A percentile compares a stretch with the other conserved stretches of the same genome.
Evolutionary conservation across 108 stramenopile genomes (phyloP).

Genomic region (Epithemia pelagica): DNA sequence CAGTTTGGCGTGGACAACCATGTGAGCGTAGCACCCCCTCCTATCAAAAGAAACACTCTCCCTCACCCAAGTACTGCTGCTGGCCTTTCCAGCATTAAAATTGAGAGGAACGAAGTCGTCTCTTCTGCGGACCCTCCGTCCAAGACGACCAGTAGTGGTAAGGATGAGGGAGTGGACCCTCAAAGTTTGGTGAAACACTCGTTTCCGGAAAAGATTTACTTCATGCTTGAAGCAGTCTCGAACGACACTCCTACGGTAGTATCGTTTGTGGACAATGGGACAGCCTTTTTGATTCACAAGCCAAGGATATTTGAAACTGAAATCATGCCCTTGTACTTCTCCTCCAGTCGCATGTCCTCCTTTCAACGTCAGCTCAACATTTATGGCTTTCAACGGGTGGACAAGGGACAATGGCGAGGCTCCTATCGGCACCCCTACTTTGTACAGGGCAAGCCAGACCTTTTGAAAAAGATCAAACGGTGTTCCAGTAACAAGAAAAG

Average conservation of each 20-base stretch:
- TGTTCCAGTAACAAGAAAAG: background rate
- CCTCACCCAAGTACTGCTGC: background rate
- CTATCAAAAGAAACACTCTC: too few species aligned
- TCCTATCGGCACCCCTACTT: slow-evolving; percentile 60
- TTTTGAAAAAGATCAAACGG: slow-evolving; percentile 53
- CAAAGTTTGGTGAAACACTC: slow-evolving; percentile 5
- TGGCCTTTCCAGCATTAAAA: background rate
- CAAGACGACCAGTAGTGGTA: background rate
- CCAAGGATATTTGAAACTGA: slow-evolving; percentile 39
- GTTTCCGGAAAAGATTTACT: slow-evolving; percentile 56
- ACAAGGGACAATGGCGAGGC: slow-evolving; percentile 47
- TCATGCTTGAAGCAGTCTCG: slow-evolving; percentile 29
- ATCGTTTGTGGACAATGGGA: slow-evolving; percentile 46
- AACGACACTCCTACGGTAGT: slow-evolving; percentile 33
- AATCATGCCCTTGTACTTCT: slow-evolving; percentile 77
- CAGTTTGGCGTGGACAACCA: background rate
- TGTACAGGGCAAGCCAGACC: slow-evolving; percentile 36
- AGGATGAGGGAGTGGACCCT: background rate
- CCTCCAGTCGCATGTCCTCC: slow-evolving; percentile 56
- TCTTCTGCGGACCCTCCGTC: background rate
- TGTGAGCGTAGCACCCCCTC: too few species aligned
- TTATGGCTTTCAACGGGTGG: slow-evolving; percentile 62
- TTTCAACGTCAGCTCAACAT: slow-evolving; percentile 89
- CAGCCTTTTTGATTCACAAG: slow-evolving; percentile 55
- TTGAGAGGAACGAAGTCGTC: background rate